These are phyloP conservation scores for Heliocybe sulcata DNA, from an alignment of 1,284 basidiomycete genomes.

Conservation along the genomic window DNA sequence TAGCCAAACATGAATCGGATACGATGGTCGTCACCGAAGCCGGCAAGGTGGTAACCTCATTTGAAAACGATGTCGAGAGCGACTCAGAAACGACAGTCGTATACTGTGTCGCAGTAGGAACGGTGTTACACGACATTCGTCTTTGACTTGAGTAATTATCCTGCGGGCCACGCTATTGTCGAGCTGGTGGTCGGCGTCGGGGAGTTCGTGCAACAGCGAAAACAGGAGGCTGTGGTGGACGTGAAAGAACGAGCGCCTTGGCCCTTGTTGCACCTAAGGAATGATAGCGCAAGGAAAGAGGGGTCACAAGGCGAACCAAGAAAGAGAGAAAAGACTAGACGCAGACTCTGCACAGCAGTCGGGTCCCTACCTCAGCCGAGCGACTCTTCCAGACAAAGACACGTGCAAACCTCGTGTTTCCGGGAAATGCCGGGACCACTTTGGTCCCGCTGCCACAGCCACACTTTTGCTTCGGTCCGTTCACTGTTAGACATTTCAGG, in stretches of 20 bases:
- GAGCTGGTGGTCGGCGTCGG: neutral
- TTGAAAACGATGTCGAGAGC: slow-evolving; percentile 27
- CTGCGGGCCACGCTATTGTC: neutral
- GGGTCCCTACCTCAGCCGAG: neutral
- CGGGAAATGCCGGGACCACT: neutral
- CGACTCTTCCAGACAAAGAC: neutral
- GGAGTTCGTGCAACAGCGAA: neutral
- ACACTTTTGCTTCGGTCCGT: too few species aligned
- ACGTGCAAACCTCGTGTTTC: neutral
- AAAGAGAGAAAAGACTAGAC: neutral
- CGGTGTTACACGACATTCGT: slow-evolving; percentile 19
- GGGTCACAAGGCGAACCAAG: neutral
- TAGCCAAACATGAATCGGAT: slow-evolving; percentile 22
- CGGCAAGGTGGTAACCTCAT: slow-evolving; percentile 17
- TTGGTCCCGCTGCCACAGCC: neutral
- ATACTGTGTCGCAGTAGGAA: slow-evolving; percentile 30
- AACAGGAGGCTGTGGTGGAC: neutral
- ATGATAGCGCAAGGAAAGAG: neutral
- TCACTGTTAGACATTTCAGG: too few species aligned
- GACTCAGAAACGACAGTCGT: slow-evolving; percentile 23
- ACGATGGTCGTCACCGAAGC: slow-evolving; percentile 21
- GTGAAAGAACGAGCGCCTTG: neutral
- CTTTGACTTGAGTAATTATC: neutral
- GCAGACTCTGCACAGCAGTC: neutral
- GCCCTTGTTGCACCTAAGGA: neutral